Conservation (phyloP, 129 eudicot species). For the Centaurea solstitialis region DNA sequence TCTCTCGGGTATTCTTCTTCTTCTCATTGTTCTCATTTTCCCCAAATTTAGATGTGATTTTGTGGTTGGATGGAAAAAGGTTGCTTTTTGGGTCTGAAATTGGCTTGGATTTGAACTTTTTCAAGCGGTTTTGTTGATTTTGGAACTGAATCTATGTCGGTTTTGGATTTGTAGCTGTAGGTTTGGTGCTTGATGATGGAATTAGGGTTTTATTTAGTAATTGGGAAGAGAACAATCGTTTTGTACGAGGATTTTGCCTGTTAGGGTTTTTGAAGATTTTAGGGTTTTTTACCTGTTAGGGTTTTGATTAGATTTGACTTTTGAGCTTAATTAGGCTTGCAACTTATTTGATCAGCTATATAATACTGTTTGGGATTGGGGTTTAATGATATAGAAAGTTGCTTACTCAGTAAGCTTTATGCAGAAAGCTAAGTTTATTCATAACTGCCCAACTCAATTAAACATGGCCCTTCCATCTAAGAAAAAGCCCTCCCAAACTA, state of each 20-base stretch:
- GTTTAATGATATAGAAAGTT: no score
- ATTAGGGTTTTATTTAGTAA: not conserved
- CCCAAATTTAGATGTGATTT: not conserved
- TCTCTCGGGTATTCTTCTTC: constrained; percentile 62
- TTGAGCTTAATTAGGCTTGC: not conserved
- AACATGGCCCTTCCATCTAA: no score
- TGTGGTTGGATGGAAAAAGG: not conserved
- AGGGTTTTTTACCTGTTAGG: not conserved
- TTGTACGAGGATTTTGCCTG: not conserved
- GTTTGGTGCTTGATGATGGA: not conserved
- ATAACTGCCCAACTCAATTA: no score
- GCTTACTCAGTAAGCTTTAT: no score
- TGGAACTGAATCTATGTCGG: not conserved
- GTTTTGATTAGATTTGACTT: not conserved
- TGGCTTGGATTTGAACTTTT: not conserved
- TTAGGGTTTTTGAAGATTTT: constrained; percentile 21
- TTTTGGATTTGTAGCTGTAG: not conserved
- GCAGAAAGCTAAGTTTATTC: no score
- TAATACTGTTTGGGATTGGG: no score
- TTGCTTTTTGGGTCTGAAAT: not conserved
- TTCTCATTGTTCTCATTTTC: no score
- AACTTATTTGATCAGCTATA: no score
- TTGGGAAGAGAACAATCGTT: not conserved
- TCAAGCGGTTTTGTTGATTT: not conserved
- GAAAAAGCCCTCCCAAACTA: no score